Conservation (phyloP, 2,329 filamentous ascomycete genomes). For the Diaporthe citri region DNA sequence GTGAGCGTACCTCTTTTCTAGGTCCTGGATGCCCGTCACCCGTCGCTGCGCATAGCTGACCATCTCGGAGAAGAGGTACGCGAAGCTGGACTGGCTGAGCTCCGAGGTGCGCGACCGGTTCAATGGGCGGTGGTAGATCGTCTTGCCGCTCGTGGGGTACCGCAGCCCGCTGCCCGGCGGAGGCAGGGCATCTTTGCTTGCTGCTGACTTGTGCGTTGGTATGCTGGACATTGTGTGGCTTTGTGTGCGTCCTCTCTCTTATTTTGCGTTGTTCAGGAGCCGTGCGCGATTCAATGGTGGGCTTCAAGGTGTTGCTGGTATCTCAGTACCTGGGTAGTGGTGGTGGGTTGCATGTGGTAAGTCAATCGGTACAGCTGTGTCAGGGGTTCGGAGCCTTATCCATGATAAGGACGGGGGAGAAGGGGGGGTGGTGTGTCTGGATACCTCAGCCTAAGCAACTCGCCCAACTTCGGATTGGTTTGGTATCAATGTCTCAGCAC, state of each 20-base stretch:
- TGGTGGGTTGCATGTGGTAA: constrained; percentile 3
- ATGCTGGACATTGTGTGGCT: constrained; percentile 61
- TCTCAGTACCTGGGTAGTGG: neutral
- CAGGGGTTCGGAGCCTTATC: constrained; percentile 3
- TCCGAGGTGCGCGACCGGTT: constrained; percentile 91
- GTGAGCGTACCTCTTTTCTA: constrained; percentile 82
- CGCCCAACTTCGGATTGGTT: neutral
- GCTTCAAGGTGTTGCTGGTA: neutral
- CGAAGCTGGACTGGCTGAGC: constrained; percentile 92
- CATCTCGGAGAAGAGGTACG: constrained; percentile 97
- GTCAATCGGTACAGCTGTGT: neutral
- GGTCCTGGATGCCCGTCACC: constrained; percentile 91
- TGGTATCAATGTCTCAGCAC: neutral
- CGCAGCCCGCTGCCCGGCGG: constrained; percentile 70
- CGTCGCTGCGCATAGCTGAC: constrained; percentile 92
- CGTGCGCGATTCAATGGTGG: neutral
- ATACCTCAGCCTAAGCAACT: neutral
- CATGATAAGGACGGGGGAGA: neutral
- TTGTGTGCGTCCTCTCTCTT: neutral
- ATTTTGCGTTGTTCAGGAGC: neutral
- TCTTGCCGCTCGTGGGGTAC: constrained; percentile 93
- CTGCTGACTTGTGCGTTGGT: constrained; percentile 57
- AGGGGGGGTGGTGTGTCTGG: too few relatives aligned
- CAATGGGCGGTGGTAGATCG: constrained; percentile 95
- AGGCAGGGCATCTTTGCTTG: constrained; percentile 55